Evolutionary conservation across 352 stramenopile genomes (phyloP).

Genomic region (Thalassiosira ordinaria): DNA sequence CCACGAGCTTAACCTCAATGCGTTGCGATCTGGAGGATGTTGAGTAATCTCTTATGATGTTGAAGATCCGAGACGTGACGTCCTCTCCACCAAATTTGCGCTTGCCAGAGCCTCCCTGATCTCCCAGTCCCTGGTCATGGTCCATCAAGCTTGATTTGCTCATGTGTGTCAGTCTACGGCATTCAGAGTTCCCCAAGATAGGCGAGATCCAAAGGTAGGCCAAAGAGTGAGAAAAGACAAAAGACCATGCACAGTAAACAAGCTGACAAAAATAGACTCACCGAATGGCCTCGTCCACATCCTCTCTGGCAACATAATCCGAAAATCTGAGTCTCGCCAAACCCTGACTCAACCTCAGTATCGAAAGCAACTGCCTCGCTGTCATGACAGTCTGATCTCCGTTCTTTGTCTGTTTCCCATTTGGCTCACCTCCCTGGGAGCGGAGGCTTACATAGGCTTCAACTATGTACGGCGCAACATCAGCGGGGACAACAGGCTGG

Average conservation of each 20-base stretch:
- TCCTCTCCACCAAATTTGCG: constrained; percentile 85
- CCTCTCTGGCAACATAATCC: constrained; percentile 93
- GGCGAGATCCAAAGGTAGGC: too few species aligned
- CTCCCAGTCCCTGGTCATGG: constrained; percentile 85
- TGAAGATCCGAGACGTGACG: constrained; percentile 94
- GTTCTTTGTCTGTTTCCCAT: constrained; percentile 46
- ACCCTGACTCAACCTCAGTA: constrained; percentile 95
- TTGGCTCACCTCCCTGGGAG: constrained; percentile 86
- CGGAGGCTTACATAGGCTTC: constrained; percentile 98
- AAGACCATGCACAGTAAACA: too few species aligned
- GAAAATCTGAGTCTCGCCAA: constrained; percentile 96
- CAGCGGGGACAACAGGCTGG: constrained; percentile 92
- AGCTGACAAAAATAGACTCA: too few species aligned
- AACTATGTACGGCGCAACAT: constrained; percentile 97
- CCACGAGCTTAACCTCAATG: constrained; percentile 89
- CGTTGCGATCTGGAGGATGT: constrained; percentile 78
- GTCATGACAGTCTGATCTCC: constrained; percentile 98
- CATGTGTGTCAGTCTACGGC: constrained; percentile 94
- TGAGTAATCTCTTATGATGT: constrained; percentile 94
- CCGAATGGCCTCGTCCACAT: constrained; percentile 96
- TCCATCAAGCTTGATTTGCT: constrained; percentile 95
- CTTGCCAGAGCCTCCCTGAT: constrained; percentile 38
- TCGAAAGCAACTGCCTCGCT: constrained; percentile 97
- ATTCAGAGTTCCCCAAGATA: too few species aligned
- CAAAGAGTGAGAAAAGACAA: too few species aligned